These are phyloP conservation scores for Nicotiana benthamiana DNA, from an alignment of 257 asterid genomes.

Conservation along the genomic window DNA sequence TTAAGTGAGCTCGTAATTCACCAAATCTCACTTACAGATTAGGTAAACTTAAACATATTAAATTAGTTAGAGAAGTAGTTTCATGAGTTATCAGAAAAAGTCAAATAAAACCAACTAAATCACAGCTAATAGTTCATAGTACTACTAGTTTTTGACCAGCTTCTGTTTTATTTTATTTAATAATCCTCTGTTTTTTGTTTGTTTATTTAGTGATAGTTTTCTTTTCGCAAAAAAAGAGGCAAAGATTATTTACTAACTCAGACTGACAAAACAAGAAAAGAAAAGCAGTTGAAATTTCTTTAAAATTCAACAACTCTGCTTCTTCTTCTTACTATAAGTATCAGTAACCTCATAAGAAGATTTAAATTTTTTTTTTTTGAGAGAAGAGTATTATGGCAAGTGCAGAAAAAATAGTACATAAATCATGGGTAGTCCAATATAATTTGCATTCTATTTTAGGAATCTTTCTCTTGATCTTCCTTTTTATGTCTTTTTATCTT, in stretches of 20 bases:
- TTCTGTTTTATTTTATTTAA: background rate
- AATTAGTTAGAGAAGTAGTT: constrained; percentile 3
- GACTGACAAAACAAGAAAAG: background rate
- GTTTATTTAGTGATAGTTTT: background rate
- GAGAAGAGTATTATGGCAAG: background rate
- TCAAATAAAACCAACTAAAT: constrained; percentile 3
- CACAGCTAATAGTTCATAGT: background rate
- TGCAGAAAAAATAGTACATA: background rate
- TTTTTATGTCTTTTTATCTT: constrained; percentile 1
- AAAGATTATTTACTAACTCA: too few species aligned
- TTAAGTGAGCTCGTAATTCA: background rate
- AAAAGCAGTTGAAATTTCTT: background rate
- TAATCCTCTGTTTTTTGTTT: background rate
- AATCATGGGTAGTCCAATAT: background rate
- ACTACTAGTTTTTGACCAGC: constrained; percentile 1
- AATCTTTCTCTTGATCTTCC: background rate
- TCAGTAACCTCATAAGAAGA: background rate
- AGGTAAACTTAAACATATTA: background rate
- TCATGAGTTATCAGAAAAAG: background rate
- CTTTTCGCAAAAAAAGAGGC: background rate
- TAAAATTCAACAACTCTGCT: background rate
- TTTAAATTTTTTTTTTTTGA: background rate
- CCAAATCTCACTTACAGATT: background rate
- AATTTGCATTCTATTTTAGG: constrained; percentile 7
- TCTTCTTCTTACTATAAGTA: background rate